Evolutionary conservation across 768 basidiomycete genomes (phyloP).

Genomic region (Lactifluus piperatus): DNA sequence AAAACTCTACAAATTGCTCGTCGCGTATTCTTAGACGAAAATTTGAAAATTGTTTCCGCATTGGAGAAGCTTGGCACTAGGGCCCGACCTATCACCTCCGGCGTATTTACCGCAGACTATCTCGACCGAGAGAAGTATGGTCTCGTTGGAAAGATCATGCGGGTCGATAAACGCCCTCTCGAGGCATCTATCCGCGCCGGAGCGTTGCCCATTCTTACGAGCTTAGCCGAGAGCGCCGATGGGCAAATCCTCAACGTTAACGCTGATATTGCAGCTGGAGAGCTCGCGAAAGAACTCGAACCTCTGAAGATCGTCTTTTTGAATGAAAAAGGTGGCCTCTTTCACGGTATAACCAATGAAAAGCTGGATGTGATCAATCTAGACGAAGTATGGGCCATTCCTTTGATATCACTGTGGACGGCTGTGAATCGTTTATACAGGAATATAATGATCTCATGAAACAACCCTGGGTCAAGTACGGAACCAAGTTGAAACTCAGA

Average conservation of each 20-base stretch:
- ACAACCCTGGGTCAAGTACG: slow-evolving; percentile 97
- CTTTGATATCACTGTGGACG: not conserved
- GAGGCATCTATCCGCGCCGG: slow-evolving; percentile 96
- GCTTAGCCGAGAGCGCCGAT: slow-evolving; percentile 86
- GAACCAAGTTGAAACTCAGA: slow-evolving; percentile 96
- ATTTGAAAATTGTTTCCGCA: slow-evolving; percentile 87
- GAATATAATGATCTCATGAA: slow-evolving; percentile 97
- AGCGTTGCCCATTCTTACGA: slow-evolving; percentile 91
- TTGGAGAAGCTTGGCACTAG: slow-evolving; percentile 93
- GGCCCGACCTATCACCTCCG: slow-evolving; percentile 94
- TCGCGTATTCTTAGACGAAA: slow-evolving; percentile 94
- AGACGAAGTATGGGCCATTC: slow-evolving; percentile 61
- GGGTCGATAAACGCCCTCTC: slow-evolving; percentile 91
- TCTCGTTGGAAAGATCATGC: slow-evolving; percentile 91
- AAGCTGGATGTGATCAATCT: slow-evolving; percentile 95
- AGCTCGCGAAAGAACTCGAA: slow-evolving; percentile 95
- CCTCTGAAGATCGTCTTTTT: slow-evolving; percentile 98
- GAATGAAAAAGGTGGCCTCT: slow-evolving; percentile 97
- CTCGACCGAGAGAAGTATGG: slow-evolving; percentile 93
- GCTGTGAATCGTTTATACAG: slow-evolving; percentile 29
- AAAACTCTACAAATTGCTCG: slow-evolving; percentile 94
- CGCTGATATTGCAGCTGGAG: slow-evolving; percentile 96
- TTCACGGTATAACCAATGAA: slow-evolving; percentile 95
- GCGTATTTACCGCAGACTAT: slow-evolving; percentile 96
- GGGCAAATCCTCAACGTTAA: slow-evolving; percentile 99